Conservation (phyloP, 2,329 filamentous ascomycete species). For the Cordyceps farinosa region DNA sequence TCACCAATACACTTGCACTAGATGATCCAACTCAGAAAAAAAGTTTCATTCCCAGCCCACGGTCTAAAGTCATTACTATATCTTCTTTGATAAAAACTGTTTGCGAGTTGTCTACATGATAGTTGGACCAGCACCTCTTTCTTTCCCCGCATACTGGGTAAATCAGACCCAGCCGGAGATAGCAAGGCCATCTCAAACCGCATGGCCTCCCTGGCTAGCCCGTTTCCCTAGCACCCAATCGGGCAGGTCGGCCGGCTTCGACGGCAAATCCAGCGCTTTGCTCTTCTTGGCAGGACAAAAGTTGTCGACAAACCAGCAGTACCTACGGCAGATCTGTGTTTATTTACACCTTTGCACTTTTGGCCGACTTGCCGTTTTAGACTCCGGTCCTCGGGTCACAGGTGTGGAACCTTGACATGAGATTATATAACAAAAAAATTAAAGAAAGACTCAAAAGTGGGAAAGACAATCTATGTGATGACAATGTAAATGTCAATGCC, state of each 20-base stretch:
- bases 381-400: no score
- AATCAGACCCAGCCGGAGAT: background rate
- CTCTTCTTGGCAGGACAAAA: background rate
- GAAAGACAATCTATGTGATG: background rate
- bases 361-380: no score
- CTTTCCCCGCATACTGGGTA: background rate
- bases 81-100: background rate
- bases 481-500: background rate
- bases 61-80: no score
- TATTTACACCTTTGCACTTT: background rate
- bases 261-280: background rate
- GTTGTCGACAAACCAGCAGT: no score
- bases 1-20: background rate
- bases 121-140: background rate
- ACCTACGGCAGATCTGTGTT: no score
- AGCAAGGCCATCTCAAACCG: background rate
- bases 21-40: background rate
- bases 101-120: background rate
- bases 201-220: no score
- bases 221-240: background rate
- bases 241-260: conserved; percentile 5
- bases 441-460: background rate
- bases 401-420: no score
- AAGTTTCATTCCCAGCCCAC: no score
- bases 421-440: no score